Conservation (phyloP, 75 land plant species). For the Larix kaempferi region DNA sequence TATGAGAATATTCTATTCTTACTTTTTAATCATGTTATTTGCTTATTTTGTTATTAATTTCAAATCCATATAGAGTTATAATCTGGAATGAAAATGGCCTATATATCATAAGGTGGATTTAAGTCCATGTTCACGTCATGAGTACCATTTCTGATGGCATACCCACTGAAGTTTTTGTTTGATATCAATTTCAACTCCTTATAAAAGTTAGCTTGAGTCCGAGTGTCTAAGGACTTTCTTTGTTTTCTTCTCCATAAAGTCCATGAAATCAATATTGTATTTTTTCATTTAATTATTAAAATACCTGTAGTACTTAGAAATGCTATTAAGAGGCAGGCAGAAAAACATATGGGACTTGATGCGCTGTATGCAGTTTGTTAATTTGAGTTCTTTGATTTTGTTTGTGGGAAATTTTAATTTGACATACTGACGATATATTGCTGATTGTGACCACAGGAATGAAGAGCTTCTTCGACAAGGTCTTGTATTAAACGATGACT, state of each 20-base stretch:
- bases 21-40: background rate
- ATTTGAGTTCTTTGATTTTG: background rate
- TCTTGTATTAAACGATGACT: conserved; percentile 74
- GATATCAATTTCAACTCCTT: background rate
- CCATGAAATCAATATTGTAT: background rate
- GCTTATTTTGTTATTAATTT: background rate
- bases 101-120: background rate
- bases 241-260: background rate
- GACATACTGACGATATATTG: background rate
- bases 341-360: background rate
- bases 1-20: conserved; percentile 13
- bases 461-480: conserved; percentile 75
- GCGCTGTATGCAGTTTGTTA: background rate
- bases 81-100: background rate
- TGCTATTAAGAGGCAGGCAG: background rate
- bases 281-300: background rate
- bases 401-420: background rate
- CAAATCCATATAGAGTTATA: background rate
- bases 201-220: background rate
- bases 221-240: background rate
- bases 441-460: conserved; percentile 47
- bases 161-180: background rate
- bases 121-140: background rate
- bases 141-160: background rate
- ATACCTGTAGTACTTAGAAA: background rate